phyloP scores from a whole-genome alignment of 179 eudicot species.

The Carnegiea gigantea region DNA sequence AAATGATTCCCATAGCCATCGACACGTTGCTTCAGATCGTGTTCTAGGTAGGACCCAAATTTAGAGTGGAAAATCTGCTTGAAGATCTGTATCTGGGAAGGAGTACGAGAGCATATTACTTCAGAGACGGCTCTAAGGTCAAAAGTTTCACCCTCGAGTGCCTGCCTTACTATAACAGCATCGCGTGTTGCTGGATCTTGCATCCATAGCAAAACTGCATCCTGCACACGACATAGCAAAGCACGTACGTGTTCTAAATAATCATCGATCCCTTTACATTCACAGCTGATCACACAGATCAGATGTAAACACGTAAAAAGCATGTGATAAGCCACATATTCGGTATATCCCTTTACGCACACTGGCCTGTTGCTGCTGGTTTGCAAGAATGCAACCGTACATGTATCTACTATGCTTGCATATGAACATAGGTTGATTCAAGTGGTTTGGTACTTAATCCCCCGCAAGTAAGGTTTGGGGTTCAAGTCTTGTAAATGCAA shows the following conservation, averaged over 20 bases:
- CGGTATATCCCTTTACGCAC: too few relatives aligned
- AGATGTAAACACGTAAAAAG: too few relatives aligned
- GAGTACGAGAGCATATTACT: slow-evolving; percentile 59
- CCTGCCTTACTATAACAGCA: slow-evolving; percentile 50
- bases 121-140: slow-evolving; percentile 49
- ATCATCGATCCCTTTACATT: background rate
- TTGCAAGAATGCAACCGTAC: too few relatives aligned
- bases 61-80: slow-evolving; percentile 46
- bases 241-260: background rate
- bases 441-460: too few relatives aligned
- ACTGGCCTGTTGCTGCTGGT: too few relatives aligned
- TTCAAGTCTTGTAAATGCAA: too few relatives aligned
- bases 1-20: slow-evolving; percentile 45
- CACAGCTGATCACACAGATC: too few relatives aligned
- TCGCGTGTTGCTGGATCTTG: slow-evolving; percentile 64
- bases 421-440: too few relatives aligned
- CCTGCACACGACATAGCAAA: slow-evolving; percentile 30
- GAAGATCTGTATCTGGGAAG: slow-evolving; percentile 46
- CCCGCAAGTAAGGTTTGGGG: too few relatives aligned
- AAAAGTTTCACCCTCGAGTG: slow-evolving; percentile 24
- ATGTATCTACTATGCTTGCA: too few relatives aligned
- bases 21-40: slow-evolving; percentile 36
- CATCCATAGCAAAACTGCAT: slow-evolving; percentile 71
- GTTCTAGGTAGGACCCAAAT: slow-evolving; percentile 47
- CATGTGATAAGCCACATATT: too few relatives aligned